These are phyloP conservation scores for Nectriaceae sp. DNA, from an alignment of 2,329 filamentous ascomycete species.

Conservation along the genomic window DNA sequence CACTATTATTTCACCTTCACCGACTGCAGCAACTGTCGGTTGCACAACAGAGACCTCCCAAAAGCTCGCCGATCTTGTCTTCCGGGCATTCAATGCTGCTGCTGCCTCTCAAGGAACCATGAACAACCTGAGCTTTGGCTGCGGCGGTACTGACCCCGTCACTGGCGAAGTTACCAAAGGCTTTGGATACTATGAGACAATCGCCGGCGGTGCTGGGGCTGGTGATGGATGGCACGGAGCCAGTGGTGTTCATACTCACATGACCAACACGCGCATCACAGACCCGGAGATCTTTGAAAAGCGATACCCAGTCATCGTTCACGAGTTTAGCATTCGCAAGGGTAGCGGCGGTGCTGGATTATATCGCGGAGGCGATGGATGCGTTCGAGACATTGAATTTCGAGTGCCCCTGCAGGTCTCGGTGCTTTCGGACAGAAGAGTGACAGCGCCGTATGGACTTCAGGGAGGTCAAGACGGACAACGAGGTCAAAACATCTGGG, in stretches of 20 bases:
- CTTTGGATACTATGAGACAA: conserved; percentile 40
- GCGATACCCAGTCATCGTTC: conserved; percentile 35
- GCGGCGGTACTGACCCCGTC: conserved; percentile 46
- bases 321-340: conserved; percentile 32
- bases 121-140: conserved; percentile 81
- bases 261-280: conserved; percentile 42
- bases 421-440: conserved; percentile 76
- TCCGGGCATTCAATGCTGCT: conserved; percentile 74
- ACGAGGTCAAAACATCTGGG: conserved; percentile 71
- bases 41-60: conserved; percentile 36
- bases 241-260: conserved; percentile 35
- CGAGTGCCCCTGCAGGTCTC: conserved; percentile 75
- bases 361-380: conserved; percentile 74
- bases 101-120: conserved; percentile 78
- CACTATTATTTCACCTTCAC: conserved; percentile 36
- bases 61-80: conserved; percentile 63
- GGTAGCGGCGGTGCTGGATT: conserved; percentile 60
- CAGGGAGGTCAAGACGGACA: conserved; percentile 69
- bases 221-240: conserved; percentile 31
- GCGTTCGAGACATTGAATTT: conserved; percentile 80
- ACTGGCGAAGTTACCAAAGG: conserved; percentile 28
- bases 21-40: conserved; percentile 34
- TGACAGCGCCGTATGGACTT: conserved; percentile 75
- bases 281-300: conserved; percentile 39
- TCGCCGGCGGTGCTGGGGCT: conserved; percentile 35